Evolutionary conservation across 306 rosid species (phyloP), one percentile per base, ranked within the genome.

Genomic region (Abrus precatorius): DNA sequence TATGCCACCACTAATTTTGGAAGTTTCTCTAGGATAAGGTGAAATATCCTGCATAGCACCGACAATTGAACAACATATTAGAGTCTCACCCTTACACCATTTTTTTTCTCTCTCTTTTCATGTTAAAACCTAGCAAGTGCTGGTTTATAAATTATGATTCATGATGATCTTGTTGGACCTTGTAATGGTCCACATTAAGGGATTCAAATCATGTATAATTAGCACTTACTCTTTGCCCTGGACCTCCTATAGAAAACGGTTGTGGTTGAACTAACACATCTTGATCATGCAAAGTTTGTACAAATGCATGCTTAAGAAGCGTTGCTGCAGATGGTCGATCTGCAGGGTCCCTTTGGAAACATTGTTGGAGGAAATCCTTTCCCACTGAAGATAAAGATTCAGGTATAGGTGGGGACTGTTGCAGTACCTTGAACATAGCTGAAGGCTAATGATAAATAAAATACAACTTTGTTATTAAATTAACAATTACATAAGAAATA

Each of bases 351-450:
- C 97, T 86, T 61, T 28, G 86, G 40, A 90, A 88, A 82, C 94
- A 90, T 64, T 70, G 77, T 53, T 66, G 84, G 70, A 92, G 89
- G 80, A 88, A 92, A 36, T 87, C 89, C 74, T 92, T 87, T 75
- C 91, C 92, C 50, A 85, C 87, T 30, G 88, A 48, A 30, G 94
- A 92, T 62, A 88, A 59, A n/a, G 72, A 79, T 74, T 90, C 94
- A 14, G 97, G 94, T 73, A 90, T 85, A 6, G 91, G 80, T 0
- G 94, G 92, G 54, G 83, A 62, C 52, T 45, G 79, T 61, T 90
- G 80, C 87, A 92, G 81, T 44, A 83, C 87, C 89, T 87, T 92
- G 90, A 90, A 92, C 94, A 90, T 92, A 40, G 89, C 97, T 78
- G 89, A 90, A 75, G 88, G 91, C 97, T 92, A 88, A 63, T 20